Evolutionary conservation across 306 rosid species (phyloP), one percentile per base, ranked within the genome.

Genomic region (Cyamopsis tetragonoloba): DNA sequence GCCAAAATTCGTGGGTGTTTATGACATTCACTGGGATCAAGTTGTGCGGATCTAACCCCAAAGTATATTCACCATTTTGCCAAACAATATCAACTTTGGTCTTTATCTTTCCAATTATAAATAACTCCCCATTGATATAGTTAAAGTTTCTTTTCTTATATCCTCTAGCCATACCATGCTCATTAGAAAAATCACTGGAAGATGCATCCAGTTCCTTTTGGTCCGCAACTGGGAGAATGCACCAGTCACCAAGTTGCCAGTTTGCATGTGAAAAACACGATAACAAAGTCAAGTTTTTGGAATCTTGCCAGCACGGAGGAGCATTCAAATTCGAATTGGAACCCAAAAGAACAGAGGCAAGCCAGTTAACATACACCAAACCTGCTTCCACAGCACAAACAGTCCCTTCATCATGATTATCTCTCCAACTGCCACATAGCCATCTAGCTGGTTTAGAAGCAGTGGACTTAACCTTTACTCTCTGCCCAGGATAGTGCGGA

Each of bases 201-300:
- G 85, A 77, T 14, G 79, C 60, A 68, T 68, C 62, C 11, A 35
- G 61, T 48, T 57, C 67, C 72, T 71, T 63, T 54, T 65, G 67
- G 65, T 69, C 91, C 20, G 58, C 79, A 77, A 17, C 31, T 39
- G 82, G 77, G 74, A 86, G 88, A 59, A 79, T 79, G 75, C 99
- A 95, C 96, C 96, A 95, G 74, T 95, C 99, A 79, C 99, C 97
- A 59, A 88, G 92, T 80, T 90, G 92, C 99, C 99, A 95, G 67
- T 82, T 85, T 69, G 87, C 86, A 71, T 90, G 83, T 62, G 88
- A 57, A 79, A 90, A 90, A 77, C 99, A 90, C 12, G 96, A 86
- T 75, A 90, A 51, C 73, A 82, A 64, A 65, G 85, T 86, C 86
- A 95, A 66, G 70, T 76, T 85, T 75, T 75, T 81, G 3, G 92